phyloP scores from a whole-genome alignment of 257 asterid genomes.

The Jacaranda copaia region DNA sequence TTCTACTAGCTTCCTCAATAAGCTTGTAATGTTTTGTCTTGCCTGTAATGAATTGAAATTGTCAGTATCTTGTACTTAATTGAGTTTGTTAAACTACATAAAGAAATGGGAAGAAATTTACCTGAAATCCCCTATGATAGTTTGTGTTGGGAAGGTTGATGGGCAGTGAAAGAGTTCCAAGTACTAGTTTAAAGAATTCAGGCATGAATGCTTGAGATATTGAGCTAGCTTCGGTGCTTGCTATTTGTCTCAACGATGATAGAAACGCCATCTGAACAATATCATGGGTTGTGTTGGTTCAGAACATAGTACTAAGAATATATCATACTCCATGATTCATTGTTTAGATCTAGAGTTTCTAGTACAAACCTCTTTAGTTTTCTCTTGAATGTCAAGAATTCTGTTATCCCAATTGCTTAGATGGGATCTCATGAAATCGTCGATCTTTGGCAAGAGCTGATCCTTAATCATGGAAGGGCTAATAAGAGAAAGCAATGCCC shows the following conservation, averaged over 20 bases:
- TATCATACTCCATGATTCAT: conserved; percentile 23
- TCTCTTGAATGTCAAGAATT: conserved; percentile 81
- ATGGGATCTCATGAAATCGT: conserved; percentile 70
- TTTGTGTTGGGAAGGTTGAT: conserved; percentile 89
- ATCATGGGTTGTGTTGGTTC: conserved; percentile 1
- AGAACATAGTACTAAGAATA: conserved; percentile 37
- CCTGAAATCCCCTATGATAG: conserved; percentile 86
- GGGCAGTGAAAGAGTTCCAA: conserved; percentile 95
- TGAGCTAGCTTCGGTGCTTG: conserved; percentile 72
- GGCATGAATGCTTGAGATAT: conserved; percentile 82
- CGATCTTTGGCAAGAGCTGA: conserved; percentile 74
- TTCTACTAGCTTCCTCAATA: conserved; percentile 59
- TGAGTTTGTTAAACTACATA: background rate
- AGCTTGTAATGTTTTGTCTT: conserved; percentile 68
- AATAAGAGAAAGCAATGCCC: conserved; percentile 73
- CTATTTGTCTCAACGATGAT: conserved; percentile 89
- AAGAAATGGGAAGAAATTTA: conserved; percentile 34
- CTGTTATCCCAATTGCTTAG: conserved; percentile 68
- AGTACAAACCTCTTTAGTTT: conserved; percentile 69
- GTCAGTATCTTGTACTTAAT: conserved; percentile 15
- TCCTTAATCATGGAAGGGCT: conserved; percentile 78
- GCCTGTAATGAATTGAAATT: conserved; percentile 58
- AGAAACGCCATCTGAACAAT: conserved; percentile 85
- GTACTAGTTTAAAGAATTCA: conserved; percentile 86
- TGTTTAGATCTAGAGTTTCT: conserved; percentile 33